Evolutionary conservation across 495 filamentous ascomycete genomes (phyloP).

Genomic region (Daldinia childiae): DNA sequence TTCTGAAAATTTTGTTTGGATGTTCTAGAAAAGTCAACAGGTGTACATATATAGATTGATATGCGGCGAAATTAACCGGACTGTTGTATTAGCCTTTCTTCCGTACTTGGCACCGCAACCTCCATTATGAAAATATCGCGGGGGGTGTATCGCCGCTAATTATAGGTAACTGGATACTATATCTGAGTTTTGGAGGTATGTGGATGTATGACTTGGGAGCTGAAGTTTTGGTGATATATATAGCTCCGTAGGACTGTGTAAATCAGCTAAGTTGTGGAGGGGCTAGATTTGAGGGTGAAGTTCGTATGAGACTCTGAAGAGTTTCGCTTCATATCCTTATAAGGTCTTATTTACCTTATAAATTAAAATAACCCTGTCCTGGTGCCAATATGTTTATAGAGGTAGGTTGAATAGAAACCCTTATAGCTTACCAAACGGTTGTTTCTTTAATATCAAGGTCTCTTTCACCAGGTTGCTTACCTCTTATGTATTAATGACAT

Average conservation of each 20-base stretch:
- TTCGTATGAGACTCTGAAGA: not conserved
- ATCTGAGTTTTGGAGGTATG: not conserved
- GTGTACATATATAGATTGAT: constrained; percentile 5
- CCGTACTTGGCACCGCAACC: constrained; percentile 31
- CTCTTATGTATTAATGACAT: no score
- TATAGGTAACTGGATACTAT: not conserved
- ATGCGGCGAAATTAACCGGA: constrained; percentile 37
- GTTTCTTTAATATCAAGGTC: no score
- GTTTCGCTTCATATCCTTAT: not conserved
- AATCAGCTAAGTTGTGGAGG: not conserved
- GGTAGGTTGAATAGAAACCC: no score
- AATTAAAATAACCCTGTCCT: no score
- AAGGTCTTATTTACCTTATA: no score
- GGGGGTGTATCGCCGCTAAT: constrained; percentile 17
- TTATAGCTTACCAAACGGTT: no score
- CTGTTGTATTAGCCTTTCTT: constrained; percentile 26
- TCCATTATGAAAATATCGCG: constrained; percentile 15
- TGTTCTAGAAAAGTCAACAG: constrained; percentile 22
- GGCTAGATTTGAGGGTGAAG: not conserved
- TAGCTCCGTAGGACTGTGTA: not conserved
- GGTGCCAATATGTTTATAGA: no score
- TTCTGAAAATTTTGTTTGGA: constrained; percentile 9
- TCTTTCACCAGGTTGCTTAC: no score
- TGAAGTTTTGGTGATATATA: not conserved
- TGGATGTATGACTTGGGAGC: not conserved